Percentiles rank a stretch among this genome's conserved stretches.
Evolutionary conservation across 768 basidiomycete species (phyloP).

Genomic region (Trametes cinnabarina): DNA sequence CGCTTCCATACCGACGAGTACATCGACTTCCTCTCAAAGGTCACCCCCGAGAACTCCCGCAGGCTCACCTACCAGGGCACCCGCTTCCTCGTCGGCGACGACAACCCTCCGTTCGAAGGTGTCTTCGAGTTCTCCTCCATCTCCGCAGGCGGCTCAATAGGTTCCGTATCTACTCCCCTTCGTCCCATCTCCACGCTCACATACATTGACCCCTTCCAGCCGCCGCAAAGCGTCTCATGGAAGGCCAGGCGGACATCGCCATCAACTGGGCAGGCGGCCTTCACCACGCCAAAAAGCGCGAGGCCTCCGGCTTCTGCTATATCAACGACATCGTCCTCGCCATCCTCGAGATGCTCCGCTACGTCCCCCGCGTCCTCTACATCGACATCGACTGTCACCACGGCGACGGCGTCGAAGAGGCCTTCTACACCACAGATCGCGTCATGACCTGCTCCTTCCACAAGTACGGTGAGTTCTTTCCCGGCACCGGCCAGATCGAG

Average conservation of each 20-base stretch:
- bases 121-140: slow-evolving; percentile 97
- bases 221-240: slow-evolving; percentile 76
- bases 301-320: slow-evolving; percentile 98
- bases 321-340: slow-evolving; percentile 97
- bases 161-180: too few species aligned
- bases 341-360: slow-evolving; percentile 89
- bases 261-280: slow-evolving; percentile 99
- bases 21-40: slow-evolving; percentile 83
- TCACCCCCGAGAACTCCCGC: slow-evolving; percentile 89
- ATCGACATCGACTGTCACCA: slow-evolving; percentile 99
- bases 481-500: slow-evolving; percentile 83
- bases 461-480: slow-evolving; percentile 95
- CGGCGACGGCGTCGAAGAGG: slow-evolving; percentile 98
- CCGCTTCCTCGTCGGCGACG: slow-evolving; percentile 79
- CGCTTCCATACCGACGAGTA: slow-evolving; percentile 99
- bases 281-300: slow-evolving; percentile 99
- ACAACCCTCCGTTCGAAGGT: slow-evolving; percentile 96
- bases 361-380: slow-evolving; percentile 85
- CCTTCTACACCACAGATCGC: slow-evolving; percentile 95
- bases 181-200: not conserved
- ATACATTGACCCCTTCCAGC: slow-evolving; percentile 37
- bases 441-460: slow-evolving; percentile 98
- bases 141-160: slow-evolving; percentile 92
- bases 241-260: slow-evolving; percentile 75
- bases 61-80: slow-evolving; percentile 82